These are phyloP conservation scores for Deakozyma indianensis DNA, from an alignment of 805 yeast genomes.

Conservation along the genomic window DNA sequence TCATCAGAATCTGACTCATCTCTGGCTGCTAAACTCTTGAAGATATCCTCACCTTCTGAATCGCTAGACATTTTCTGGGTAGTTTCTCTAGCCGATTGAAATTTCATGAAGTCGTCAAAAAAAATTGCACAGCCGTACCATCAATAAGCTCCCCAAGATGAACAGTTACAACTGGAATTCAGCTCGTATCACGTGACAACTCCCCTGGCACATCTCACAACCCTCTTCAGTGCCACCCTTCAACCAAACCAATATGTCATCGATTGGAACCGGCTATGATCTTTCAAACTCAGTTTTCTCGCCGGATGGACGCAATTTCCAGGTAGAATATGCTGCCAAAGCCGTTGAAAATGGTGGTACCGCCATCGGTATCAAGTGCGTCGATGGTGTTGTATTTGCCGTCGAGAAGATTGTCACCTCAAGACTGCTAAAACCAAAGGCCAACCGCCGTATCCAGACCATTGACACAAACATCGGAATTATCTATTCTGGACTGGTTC, in stretches of 20 bases:
- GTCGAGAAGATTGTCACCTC: conserved; percentile 96
- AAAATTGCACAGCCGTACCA: neutral
- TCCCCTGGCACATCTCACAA: neutral
- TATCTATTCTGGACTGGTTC: conserved; percentile 86
- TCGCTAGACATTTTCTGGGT: conserved; percentile 4
- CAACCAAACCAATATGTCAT: conserved; percentile 47
- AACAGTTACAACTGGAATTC: neutral
- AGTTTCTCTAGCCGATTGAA: neutral
- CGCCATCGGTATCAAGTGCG: conserved; percentile 79
- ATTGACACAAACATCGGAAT: conserved; percentile 90
- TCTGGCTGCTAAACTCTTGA: neutral
- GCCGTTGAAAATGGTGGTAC: conserved; percentile 98
- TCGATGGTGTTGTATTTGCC: conserved; percentile 92
- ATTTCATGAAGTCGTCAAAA: neutral
- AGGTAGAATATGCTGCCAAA: conserved; percentile 93
- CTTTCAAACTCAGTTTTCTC: conserved; percentile 91
- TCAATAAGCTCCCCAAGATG: neutral
- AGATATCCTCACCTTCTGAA: conserved; percentile 3
- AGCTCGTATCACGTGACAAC: neutral
- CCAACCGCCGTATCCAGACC: conserved; percentile 82
- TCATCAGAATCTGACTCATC: conserved; percentile 7
- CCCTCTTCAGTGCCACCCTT: neutral
- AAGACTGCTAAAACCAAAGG: conserved; percentile 75
- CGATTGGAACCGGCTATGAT: conserved; percentile 98
- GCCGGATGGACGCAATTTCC: conserved; percentile 56